A percentile compares a stretch with the other conserved stretches of the same genome.
Conservation (phyloP, 768 basidiomycete species). For the Hortiboletus campestris region DNA sequence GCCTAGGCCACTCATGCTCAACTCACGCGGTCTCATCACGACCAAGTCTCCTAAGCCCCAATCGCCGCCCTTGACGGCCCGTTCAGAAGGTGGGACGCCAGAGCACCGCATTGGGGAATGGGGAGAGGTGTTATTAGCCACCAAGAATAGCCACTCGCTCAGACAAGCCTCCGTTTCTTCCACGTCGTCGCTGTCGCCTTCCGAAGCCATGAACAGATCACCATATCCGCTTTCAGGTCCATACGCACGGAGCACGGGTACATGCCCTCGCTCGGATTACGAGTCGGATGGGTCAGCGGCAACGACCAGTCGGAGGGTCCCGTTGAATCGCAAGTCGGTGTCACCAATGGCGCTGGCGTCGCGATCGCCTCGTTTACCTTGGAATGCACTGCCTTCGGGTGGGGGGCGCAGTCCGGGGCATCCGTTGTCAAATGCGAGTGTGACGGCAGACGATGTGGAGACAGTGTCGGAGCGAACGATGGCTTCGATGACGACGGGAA, state of each 20-base stretch:
- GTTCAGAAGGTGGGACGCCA: slow-evolving; percentile 38
- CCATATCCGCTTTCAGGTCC: slow-evolving; percentile 23
- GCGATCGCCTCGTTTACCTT: slow-evolving; percentile 35
- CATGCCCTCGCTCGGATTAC: slow-evolving; percentile 43
- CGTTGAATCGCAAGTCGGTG: slow-evolving; percentile 62
- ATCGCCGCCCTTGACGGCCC: slow-evolving; percentile 20
- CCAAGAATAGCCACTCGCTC: slow-evolving; percentile 33
- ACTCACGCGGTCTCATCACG: slow-evolving; percentile 46
- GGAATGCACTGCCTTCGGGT: slow-evolving; percentile 42
- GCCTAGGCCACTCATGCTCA: slow-evolving; percentile 67
- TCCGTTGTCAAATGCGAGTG: slow-evolving; percentile 16
- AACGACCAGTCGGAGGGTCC: slow-evolving; percentile 51
- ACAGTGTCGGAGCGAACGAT: slow-evolving; percentile 12
- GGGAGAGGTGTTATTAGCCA: slow-evolving; percentile 46
- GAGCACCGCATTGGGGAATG: slow-evolving; percentile 38
- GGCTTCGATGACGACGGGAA: not conserved
- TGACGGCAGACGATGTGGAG: slow-evolving; percentile 24
- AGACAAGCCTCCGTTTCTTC: slow-evolving; percentile 63
- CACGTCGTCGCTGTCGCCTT: slow-evolving; percentile 59
- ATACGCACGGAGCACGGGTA: slow-evolving; percentile 16
- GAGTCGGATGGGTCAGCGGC: slow-evolving; percentile 50
- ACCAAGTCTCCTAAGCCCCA: slow-evolving; percentile 20
- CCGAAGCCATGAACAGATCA: slow-evolving; percentile 41
- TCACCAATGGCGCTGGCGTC: slow-evolving; percentile 70
- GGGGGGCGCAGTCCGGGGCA: slow-evolving; percentile 28